Conservation (phyloP, 768 basidiomycete genomes). For the Lepiota brunneoincarnata region DNA sequence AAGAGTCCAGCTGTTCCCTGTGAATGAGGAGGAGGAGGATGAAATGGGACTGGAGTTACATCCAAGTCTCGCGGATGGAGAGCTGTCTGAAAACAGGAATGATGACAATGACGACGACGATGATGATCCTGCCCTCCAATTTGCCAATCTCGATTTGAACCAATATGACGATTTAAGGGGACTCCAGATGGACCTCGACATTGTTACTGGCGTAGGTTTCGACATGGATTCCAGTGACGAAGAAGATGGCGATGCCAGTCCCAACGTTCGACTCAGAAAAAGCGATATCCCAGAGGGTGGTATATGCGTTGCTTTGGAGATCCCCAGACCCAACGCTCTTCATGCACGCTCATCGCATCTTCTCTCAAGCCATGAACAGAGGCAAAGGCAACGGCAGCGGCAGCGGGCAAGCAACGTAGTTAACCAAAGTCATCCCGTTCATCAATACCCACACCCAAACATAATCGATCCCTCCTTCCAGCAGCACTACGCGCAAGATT, state of each 20-base stretch:
- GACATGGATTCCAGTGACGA: constrained; percentile 12
- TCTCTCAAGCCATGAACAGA: neutral
- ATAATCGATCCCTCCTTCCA: too few relatives aligned
- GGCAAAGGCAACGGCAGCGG: constrained; percentile 1
- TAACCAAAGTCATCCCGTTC: constrained; percentile 4
- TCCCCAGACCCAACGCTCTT: constrained; percentile 3
- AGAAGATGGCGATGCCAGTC: neutral
- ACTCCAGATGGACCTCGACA: constrained; percentile 10
- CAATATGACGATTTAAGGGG: constrained; percentile 12
- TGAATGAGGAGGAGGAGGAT: constrained; percentile 36
- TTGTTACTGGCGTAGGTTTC: constrained; percentile 5
- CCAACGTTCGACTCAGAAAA: neutral
- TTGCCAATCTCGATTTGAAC: constrained; percentile 3
- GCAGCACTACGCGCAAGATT: too few relatives aligned
- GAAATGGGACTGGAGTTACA: constrained; percentile 7
- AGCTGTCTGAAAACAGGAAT: neutral
- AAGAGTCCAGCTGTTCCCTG: constrained; percentile 31
- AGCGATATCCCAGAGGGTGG: constrained; percentile 5
- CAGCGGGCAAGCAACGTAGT: neutral
- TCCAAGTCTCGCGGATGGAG: neutral
- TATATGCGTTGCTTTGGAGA: constrained; percentile 7
- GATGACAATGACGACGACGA: constrained; percentile 19
- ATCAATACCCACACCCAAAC: constrained; percentile 2
- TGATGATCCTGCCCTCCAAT: constrained; percentile 1
- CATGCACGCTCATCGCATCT: constrained; percentile 1